A percentile compares a stretch with the other conserved stretches of the same genome.
Conservation (phyloP, 106 monocot genomes). For the Phalaenopsis equestris region DNA sequence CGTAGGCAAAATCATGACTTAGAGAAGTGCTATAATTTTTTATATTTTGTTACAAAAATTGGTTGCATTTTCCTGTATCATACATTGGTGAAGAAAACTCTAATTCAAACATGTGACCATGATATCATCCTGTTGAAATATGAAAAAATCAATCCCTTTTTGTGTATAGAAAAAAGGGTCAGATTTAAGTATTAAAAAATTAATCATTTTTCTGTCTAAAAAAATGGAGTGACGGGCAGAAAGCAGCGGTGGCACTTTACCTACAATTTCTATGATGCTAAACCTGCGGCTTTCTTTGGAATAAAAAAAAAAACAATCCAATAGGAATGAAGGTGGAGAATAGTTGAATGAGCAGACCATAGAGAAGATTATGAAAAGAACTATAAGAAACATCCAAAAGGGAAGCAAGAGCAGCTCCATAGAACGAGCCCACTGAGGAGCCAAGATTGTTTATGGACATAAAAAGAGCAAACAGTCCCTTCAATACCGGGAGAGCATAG, state of each 20-base stretch:
- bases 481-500: constrained; percentile 85
- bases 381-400: constrained; percentile 43
- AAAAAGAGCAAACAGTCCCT: constrained; percentile 82
- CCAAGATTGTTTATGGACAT: constrained; percentile 85
- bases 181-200: too few species aligned
- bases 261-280: neutral
- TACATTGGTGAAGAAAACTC: neutral
- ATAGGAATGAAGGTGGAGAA: constrained; percentile 48
- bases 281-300: constrained; percentile 59
- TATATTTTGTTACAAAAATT: too few species aligned
- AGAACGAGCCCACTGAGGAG: constrained; percentile 54
- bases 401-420: constrained; percentile 65
- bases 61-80: too few species aligned
- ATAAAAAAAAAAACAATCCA: constrained; percentile 63
- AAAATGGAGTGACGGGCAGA: neutral
- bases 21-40: too few species aligned
- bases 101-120: neutral
- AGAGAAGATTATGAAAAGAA: constrained; percentile 47
- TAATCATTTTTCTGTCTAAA: too few species aligned
- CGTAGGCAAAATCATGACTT: too few species aligned
- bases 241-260: neutral
- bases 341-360: constrained; percentile 40
- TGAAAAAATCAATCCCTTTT: neutral
- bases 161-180: neutral
- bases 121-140: neutral